A percentile compares a stretch with the other conserved stretches of the same genome.
phyloP scores from a whole-genome alignment of 805 yeast species.

The Candida krabiensis region DNA sequence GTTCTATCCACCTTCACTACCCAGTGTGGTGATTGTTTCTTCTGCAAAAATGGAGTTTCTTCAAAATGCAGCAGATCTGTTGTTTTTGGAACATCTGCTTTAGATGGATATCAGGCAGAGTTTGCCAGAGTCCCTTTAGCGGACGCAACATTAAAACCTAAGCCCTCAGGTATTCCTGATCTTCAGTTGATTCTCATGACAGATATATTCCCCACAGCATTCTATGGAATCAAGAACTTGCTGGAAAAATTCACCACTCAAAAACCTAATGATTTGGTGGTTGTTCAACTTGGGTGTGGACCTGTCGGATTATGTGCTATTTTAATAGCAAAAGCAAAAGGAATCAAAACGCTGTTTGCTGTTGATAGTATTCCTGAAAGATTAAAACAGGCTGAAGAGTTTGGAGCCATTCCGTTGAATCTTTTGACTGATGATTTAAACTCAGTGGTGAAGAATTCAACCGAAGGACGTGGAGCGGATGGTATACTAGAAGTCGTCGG shows the following conservation, averaged over 20 bases:
- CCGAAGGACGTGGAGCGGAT: conserved; percentile 55
- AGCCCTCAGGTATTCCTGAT: conserved; percentile 43
- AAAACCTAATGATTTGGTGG: conserved; percentile 26
- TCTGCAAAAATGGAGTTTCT: conserved; percentile 44
- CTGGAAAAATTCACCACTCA: conserved; percentile 30
- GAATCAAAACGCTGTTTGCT: conserved; percentile 45
- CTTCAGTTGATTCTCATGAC: conserved; percentile 56
- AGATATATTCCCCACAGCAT: conserved; percentile 65
- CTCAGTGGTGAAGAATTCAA: conserved; percentile 34
- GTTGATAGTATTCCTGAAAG: conserved; percentile 51
- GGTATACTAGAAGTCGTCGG: conserved; percentile 64
- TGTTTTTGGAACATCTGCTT: conserved; percentile 57
- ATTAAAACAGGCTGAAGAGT: conserved; percentile 43
- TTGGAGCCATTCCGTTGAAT: conserved; percentile 43
- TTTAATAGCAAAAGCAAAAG: conserved; percentile 42
- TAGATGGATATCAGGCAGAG: conserved; percentile 66
- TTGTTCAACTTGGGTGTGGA: conserved; percentile 59
- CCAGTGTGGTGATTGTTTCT: conserved; percentile 62
- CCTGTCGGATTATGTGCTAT: conserved; percentile 60
- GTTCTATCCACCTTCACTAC: conserved; percentile 51
- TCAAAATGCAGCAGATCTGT: conserved; percentile 46
- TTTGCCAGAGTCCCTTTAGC: conserved; percentile 61
- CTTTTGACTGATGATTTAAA: conserved; percentile 42
- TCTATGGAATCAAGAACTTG: conserved; percentile 34
- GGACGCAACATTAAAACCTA: conserved; percentile 45